Evolutionary conservation across 352 stramenopile species (phyloP).

Genomic region (Globisporangium spiculum): DNA sequence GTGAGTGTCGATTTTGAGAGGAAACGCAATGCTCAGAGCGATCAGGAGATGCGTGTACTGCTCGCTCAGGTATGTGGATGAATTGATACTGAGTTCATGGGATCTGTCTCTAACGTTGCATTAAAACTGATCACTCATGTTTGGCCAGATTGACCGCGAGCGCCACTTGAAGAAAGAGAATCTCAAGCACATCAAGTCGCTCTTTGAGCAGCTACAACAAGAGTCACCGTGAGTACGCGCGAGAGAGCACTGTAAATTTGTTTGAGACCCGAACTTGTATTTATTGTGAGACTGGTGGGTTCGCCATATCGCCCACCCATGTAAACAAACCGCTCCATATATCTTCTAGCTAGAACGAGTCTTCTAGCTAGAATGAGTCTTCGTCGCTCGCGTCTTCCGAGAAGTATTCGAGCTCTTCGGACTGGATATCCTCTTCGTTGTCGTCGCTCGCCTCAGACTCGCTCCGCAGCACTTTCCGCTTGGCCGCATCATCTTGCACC

Average conservation of each 20-base stretch:
- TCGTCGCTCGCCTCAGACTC: slow-evolving; percentile 51
- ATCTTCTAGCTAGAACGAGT: slow-evolving; percentile 59
- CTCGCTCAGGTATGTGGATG: slow-evolving; percentile 41
- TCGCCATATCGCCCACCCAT: neutral
- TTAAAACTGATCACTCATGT: neutral
- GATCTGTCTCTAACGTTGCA: neutral
- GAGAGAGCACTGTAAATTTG: neutral
- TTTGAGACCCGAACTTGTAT: neutral
- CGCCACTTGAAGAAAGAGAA: slow-evolving; percentile 67
- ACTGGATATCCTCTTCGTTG: slow-evolving; percentile 66
- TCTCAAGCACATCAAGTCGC: slow-evolving; percentile 68
- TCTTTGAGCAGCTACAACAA: slow-evolving; percentile 73
- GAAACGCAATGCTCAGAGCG: slow-evolving; percentile 42
- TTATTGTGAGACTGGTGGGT: neutral
- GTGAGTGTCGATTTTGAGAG: slow-evolving; percentile 40
- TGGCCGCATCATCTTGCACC: slow-evolving; percentile 33
- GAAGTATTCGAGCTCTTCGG: slow-evolving; percentile 83
- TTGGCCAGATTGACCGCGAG: slow-evolving; percentile 58
- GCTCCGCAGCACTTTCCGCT: slow-evolving; percentile 36
- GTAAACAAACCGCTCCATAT: neutral
- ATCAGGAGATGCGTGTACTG: slow-evolving; percentile 65
- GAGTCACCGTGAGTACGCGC: slow-evolving; percentile 29
- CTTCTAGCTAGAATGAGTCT: slow-evolving; percentile 77
- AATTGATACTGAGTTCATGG: neutral
- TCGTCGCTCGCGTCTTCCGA: slow-evolving; percentile 78